phyloP scores from a whole-genome alignment of 331 rosid genomes.

The Quercus phellos region DNA sequence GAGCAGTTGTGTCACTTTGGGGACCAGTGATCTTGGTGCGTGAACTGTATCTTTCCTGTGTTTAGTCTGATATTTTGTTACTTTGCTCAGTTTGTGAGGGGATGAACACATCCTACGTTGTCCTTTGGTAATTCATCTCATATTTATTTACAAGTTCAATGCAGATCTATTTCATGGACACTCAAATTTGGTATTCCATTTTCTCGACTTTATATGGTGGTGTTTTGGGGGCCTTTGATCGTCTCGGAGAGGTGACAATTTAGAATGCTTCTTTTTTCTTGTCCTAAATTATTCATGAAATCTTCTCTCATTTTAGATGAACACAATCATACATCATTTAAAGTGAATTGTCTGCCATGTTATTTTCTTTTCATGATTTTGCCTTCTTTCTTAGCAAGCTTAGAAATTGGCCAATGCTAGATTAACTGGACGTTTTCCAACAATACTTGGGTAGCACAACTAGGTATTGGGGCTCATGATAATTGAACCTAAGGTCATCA shows the following conservation, averaged over 20 bases:
- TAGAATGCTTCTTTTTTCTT: neutral
- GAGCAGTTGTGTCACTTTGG: conserved; percentile 86
- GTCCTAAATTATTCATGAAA: neutral
- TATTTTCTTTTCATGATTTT: neutral
- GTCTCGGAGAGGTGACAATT: conserved; percentile 85
- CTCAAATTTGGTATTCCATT: conserved; percentile 93
- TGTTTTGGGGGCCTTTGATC: conserved; percentile 87
- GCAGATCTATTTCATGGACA: conserved; percentile 97
- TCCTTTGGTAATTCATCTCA: conserved; percentile 25
- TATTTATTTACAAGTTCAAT: conserved; percentile 19
- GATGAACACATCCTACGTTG: neutral
- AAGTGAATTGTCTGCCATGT: neutral
- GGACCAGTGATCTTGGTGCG: conserved; percentile 73
- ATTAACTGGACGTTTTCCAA: neutral
- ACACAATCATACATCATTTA: neutral
- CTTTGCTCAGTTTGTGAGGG: conserved; percentile 13
- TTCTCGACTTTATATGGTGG: conserved; percentile 85
- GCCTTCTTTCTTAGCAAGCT: neutral
- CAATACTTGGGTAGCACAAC: neutral
- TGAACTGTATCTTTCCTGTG: conserved; percentile 9
- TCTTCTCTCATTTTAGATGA: neutral
- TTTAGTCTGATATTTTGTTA: conserved; percentile 14
- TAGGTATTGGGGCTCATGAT: neutral
- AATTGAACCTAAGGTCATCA: neutral
- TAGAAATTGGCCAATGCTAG: neutral